Base-by-base conservation (phyloP, 768 basidiomycete species). In the Suillus hirtellus region DNA sequence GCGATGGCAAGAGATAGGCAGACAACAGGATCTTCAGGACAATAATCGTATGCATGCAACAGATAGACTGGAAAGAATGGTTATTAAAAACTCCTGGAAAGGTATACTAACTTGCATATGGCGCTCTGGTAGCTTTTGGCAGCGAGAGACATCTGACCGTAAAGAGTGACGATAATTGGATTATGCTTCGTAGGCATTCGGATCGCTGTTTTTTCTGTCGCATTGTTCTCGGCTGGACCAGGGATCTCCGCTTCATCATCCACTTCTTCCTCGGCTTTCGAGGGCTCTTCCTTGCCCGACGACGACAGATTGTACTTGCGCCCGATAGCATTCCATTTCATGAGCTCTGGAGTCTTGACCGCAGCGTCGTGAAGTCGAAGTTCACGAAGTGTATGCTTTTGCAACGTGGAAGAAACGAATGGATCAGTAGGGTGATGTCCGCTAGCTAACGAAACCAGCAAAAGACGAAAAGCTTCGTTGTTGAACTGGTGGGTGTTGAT, bases 91-190 rank as follows among this genome's bases (percentile, higher is more conserved):
- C 19, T 10, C 54, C 50, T 54, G n/a, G 10, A 31, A 40, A 38
- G n/a, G 15, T 14, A 54, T 19, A 31, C 24, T 42, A 1, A 80
- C 93, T 69, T 68, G 96, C 96, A 96, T 59, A 96, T 86, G 5
- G 95, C 92, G 68, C 90, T 92, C 70, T 97, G 94, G 73, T 90
- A 95, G 68, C 92, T 94, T 77, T 88, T 91, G 24, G 90, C 89
- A 4, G 86, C 85, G n/a, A 93, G 82, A 69, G 92, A 89, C 56
- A 93, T 82, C 70, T 92, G 90, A 0, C 93, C 95, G 69, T 96
- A 96, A 21, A 93, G 76, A 1, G 88, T 79, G 15, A 92, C 82
- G 24, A 86, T 80, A 46, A 90, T 74, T 0, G 93, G 89, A 66
- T 90, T 94, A 38, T 85, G 78, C 73, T 88, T 89, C 21, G 82